Base-by-base conservation (phyloP, 768 basidiomycete species). In the Phanerochaete sordida region DNA sequence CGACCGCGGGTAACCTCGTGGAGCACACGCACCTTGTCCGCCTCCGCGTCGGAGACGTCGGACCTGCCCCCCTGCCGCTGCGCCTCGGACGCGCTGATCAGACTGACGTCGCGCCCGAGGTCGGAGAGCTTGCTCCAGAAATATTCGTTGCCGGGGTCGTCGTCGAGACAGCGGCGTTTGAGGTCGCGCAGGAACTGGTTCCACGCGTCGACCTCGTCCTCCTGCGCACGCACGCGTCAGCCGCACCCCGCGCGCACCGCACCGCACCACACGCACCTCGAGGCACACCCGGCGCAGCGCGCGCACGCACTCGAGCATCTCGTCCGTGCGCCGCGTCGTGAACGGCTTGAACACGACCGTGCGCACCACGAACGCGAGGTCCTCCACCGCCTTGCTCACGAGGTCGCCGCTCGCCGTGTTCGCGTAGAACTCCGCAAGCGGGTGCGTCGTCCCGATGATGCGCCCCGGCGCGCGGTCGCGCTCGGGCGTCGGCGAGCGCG, bases 191-290 rank as follows among this genome's bases (percentile, higher is more conserved):
- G 62, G 68, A 91, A 91, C 87, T 68, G 73, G 72, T 94, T 93
- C 91, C 91, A 94, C 31, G 82, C 82, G 47, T 89, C 87, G 37
- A 93, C 83, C 70, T 93, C 90, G 70, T 93, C 90, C 74, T 93
- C 89, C 84, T 91, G 64, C 27, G 56, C 27, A 6, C 23, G 43
- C 33, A 5, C 26, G n/a, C n/a, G n/a, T 30, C 11, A 39, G 39
- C 12, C 47, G 21, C 33, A 7, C 46, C 47, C 48, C 61, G 31
- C 24, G 9, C 51, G 13, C 27, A 23, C 28, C 16, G 28, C 39
- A 31, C 43, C 39, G 47, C 33, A 33, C 28, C 30, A 19, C 2
- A 52, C 81, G 51, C 60, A 88, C 89, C 75, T 79, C 79, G 63
- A 91, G 70, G 26, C 85, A 89, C 3, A 83, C 81, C 55, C 82